Evolutionary conservation across 768 basidiomycete genomes (phyloP).

Genomic region (Terana coerulea): DNA sequence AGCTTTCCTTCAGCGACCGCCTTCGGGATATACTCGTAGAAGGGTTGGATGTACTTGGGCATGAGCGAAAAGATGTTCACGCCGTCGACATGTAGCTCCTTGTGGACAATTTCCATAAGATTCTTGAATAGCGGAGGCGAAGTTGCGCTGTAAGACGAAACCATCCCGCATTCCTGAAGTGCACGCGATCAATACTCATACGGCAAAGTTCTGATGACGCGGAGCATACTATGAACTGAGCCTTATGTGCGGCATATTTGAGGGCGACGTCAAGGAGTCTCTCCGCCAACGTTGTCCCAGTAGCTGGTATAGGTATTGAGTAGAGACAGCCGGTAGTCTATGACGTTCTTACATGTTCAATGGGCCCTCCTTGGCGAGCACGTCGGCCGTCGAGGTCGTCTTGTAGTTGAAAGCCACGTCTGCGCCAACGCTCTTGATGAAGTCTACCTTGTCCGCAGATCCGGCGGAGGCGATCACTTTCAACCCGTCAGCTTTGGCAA

Average conservation of each 20-base stretch:
- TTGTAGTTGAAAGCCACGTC: conserved; percentile 78
- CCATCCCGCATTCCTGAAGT: conserved; percentile 28
- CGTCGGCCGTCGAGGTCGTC: conserved; percentile 45
- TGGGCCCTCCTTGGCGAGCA: conserved; percentile 54
- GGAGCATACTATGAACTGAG: conserved; percentile 24
- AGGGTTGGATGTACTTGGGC: conserved; percentile 25
- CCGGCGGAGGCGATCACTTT: conserved; percentile 74
- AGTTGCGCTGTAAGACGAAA: conserved; percentile 22
- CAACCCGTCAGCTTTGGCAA: conserved; percentile 38
- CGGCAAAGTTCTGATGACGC: neutral
- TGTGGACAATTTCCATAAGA: conserved; percentile 23
- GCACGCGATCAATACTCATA: neutral
- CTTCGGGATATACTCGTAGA: conserved; percentile 27
- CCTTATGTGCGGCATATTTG: conserved; percentile 9
- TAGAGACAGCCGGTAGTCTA: too few relatives aligned
- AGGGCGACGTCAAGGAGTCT: conserved; percentile 25
- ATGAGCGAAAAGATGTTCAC: conserved; percentile 25
- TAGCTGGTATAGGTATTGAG: conserved; percentile 17
- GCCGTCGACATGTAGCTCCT: conserved; percentile 27
- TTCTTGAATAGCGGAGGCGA: conserved; percentile 21
- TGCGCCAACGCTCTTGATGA: conserved; percentile 55
- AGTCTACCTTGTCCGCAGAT: conserved; percentile 68
- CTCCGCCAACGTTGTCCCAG: conserved; percentile 29
- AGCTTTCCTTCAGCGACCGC: conserved; percentile 31
- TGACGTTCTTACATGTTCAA: conserved; percentile 44